Evolutionary conservation across 805 yeast species (phyloP), one percentile per base, ranked within the genome.

Genomic region (Yarrowia sp.): DNA sequence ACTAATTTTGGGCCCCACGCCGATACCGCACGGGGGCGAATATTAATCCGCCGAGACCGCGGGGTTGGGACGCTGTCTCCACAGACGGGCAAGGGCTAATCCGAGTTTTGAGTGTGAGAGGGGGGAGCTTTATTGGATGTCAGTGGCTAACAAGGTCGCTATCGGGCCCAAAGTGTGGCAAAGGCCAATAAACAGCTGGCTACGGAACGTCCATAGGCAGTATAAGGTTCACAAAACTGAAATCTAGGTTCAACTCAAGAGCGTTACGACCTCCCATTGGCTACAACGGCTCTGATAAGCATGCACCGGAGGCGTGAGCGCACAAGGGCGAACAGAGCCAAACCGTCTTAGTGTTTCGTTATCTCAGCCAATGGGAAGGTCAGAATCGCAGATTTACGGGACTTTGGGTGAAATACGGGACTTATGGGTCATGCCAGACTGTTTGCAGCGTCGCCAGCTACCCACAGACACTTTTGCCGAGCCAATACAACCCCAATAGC

Each of bases 351-450:
- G 51, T 15, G 64, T 58, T 43, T 43, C 35, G 64, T 58, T 58
- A 58, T 58, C 64, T 58, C 64, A 43, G 64, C 64, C 64, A 58
- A 58, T 58, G 51, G 51, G 51, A 58, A 33, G 60, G 17, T 48
- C 55, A 48, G 55, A 35, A 35, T 8, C 2, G 42, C 17, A 17
- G 32, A 17, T 35, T 11, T 14, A 13, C 11, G 11, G 32, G 55
- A 4, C 15, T 17, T 13, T 35, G 28, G 14, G 55, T 5, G 32
- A 14, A 13, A 35, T 17, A 35, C 7, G 4, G 15, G 17, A 13
- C 18, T 6, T 1, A n/a, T 35, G 18, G 11, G 41, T 15, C 3
- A 15, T 36, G 7, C 3, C 13, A 8, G 9, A 1, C 6, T 8
- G 7, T 13, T 14, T 13, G 13, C 33, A 7, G n/a, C 5, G 9